Conservation (phyloP, 495 filamentous ascomycete genomes). For the Xylaria cubensis region DNA sequence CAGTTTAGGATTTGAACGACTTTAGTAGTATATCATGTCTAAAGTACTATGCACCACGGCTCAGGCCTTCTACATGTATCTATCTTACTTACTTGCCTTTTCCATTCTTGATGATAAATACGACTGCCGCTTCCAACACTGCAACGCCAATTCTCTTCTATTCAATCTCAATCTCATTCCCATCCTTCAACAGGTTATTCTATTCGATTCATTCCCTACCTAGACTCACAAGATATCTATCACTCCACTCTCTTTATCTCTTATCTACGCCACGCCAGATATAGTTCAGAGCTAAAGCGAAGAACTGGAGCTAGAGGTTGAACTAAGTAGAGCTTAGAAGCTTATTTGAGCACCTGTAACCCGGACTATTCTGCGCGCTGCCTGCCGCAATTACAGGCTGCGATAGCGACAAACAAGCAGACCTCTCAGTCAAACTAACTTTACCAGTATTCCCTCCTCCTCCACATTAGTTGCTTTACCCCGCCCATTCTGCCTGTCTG, state of each 20-base stretch:
- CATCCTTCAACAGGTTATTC: background rate
- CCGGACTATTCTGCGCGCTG: background rate
- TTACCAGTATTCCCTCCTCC: background rate
- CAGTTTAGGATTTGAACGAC: conserved; percentile 12
- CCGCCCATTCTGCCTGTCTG: conserved; percentile 1
- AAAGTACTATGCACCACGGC: background rate
- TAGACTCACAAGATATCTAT: background rate
- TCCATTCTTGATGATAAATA: conserved; percentile 12
- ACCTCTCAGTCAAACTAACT: background rate
- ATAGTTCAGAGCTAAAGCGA: conserved; percentile 1
- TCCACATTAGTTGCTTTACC: background rate
- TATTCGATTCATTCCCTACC: background rate
- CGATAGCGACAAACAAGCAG: background rate
- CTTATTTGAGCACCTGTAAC: background rate
- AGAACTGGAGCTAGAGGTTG: background rate
- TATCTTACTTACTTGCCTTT: background rate
- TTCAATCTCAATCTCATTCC: background rate
- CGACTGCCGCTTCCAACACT: background rate
- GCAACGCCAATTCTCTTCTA: background rate
- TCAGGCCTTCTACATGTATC: background rate
- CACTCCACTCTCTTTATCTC: background rate
- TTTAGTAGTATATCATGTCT: conserved; percentile 8
- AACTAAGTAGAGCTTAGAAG: conserved; percentile 4
- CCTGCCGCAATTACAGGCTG: background rate
- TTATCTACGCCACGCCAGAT: background rate